Evolutionary conservation across 768 basidiomycete genomes (phyloP), one percentile per base, ranked within the genome.

Genomic region (Tricholoma hemisulphureum): DNA sequence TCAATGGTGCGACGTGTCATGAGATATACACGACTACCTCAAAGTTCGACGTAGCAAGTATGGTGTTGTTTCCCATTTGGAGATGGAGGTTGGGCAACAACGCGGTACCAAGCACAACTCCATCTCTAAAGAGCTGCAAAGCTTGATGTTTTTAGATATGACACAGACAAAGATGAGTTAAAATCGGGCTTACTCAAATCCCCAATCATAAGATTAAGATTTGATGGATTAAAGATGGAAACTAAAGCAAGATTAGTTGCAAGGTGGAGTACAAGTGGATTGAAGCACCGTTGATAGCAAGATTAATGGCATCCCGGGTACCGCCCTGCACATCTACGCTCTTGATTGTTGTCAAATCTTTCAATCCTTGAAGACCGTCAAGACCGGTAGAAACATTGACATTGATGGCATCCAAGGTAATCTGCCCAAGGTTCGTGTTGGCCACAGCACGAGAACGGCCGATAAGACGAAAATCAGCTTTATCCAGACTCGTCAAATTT

Each of bases 351-450:
- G 81, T 83, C 63, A 79, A 69, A 9, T 80, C 81, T 43, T 84
- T 78, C 41, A 90, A 69, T 26, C 88, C 87, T 63, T 78, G 77
- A 11, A 91, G 69, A 29, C 89, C 89, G 20, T 75, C 71, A 49
- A 91, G 70, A 14, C 73, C 76, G 4, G 86, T 84, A 6, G 85
- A 76, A 2, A 89, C 88, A 60, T 89, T 83, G 67, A 91, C 86
- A 56, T 82, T 82, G 68, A 91, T 89, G 5, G 85, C 80, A 66
- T 87, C 80, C 7, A 91, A 77, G n/a, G 81, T 84, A 56, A 91
- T 82, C 62, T 81, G 75, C 35, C 88, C 88, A 53, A 89, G 76
- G 65, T 80, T 82, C 65, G 79, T 78, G 60, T 78, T 85, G 20
- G 87, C 83, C 8, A 87, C 69, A 3, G 88, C 82, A 18, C 76